Evolutionary conservation across 2,329 filamentous ascomycete genomes (phyloP).

Genomic region (Parastagonospora nodorum): DNA sequence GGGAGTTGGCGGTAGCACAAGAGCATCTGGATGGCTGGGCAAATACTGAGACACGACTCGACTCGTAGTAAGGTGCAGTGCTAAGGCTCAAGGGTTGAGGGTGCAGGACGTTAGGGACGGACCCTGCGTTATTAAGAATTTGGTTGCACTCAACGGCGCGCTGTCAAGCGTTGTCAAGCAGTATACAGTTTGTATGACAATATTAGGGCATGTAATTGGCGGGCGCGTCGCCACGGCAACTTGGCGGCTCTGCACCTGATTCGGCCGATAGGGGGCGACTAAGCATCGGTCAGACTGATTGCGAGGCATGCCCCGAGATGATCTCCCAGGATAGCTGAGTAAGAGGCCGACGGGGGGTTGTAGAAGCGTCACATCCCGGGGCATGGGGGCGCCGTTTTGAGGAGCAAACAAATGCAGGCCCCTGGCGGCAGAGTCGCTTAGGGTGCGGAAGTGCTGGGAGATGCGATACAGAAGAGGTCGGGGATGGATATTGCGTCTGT

Average conservation of each 20-base stretch:
- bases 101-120: not conserved
- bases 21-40: constrained; percentile 2
- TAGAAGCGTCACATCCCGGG: constrained; percentile 15
- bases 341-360: constrained; percentile 11
- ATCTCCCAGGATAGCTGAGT: constrained; percentile 16
- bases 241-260: constrained; percentile 12
- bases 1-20: constrained; percentile 4
- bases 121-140: constrained; percentile 10
- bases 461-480: constrained; percentile 3
- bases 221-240: constrained; percentile 19
- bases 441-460: constrained; percentile 1
- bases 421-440: constrained; percentile 7
- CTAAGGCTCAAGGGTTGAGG: not conserved
- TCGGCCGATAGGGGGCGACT: constrained; percentile 14
- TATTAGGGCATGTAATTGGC: constrained; percentile 14
- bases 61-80: not conserved
- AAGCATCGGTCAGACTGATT: constrained; percentile 16
- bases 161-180: constrained; percentile 3
- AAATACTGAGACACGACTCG: not conserved
- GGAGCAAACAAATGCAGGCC: constrained; percentile 2
- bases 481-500: constrained; percentile 1
- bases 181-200: constrained; percentile 12
- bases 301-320: constrained; percentile 13
- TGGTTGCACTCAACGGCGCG: constrained; percentile 13
- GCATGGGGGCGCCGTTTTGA: constrained; percentile 16